A percentile compares a stretch with the other conserved stretches of the same genome.
These are phyloP conservation scores for Blastocystis sp. DNA, from an alignment of 352 stramenopile genomes.

Conservation along the genomic window DNA sequence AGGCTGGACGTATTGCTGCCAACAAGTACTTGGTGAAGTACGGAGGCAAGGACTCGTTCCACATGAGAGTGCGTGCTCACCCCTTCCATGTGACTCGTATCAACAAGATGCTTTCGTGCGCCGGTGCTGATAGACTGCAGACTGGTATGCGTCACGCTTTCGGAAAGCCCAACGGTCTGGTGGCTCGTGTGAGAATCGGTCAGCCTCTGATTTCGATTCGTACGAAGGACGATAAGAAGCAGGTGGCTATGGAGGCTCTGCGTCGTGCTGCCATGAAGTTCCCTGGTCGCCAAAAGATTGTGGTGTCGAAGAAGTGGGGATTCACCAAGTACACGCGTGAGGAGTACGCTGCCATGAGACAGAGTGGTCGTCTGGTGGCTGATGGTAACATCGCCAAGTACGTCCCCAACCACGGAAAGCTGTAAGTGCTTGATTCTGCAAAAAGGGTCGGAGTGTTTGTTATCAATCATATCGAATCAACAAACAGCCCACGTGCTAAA, in stretches of 20 bases:
- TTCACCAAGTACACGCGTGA: slow-evolving; percentile 96
- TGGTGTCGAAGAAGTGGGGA: slow-evolving; percentile 96
- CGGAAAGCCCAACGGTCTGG: slow-evolving; percentile 91
- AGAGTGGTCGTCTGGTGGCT: slow-evolving; percentile 78
- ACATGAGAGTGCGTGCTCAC: slow-evolving; percentile 95
- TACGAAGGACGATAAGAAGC: slow-evolving; percentile 83
- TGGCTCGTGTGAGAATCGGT: slow-evolving; percentile 93
- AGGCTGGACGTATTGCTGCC: slow-evolving; percentile 90
- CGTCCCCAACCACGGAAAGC: slow-evolving; percentile 72
- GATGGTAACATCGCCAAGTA: slow-evolving; percentile 97
- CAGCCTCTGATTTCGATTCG: slow-evolving; percentile 93
- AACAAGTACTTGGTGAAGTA: slow-evolving; percentile 97
- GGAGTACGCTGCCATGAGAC: slow-evolving; percentile 87
- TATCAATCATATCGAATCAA: too few relatives aligned
- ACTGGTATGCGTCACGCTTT: slow-evolving; percentile 98
- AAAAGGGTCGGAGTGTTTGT: too few relatives aligned
- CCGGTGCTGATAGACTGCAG: slow-evolving; percentile 90
- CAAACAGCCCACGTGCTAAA: neutral
- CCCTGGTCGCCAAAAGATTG: slow-evolving; percentile 96
- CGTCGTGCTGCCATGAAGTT: slow-evolving; percentile 98
- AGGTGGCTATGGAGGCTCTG: slow-evolving; percentile 87
- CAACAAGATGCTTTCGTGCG: slow-evolving; percentile 99
- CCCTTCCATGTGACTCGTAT: slow-evolving; percentile 97
- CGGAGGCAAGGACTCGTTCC: slow-evolving; percentile 94
- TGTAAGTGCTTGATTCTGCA: too few relatives aligned